These are phyloP conservation scores for Podila horticola DNA, from an alignment of 192 early-diverging fungal species.

Conservation along the genomic window DNA sequence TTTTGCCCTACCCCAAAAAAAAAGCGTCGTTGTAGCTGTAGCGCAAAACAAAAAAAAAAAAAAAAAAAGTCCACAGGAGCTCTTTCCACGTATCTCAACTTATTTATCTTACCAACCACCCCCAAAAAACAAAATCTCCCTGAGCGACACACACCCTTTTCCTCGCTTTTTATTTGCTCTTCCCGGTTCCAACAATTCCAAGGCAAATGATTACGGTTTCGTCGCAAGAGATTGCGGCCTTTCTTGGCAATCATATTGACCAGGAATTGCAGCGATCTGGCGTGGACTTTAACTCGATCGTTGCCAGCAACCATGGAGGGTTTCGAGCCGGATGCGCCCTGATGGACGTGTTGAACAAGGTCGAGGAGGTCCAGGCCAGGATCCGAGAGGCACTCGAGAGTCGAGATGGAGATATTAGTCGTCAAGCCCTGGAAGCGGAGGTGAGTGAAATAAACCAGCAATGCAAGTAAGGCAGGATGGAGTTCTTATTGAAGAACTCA, in stretches of 20 bases:
- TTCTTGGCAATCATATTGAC: conserved; percentile 52
- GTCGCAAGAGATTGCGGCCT: conserved; percentile 38
- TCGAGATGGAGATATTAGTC: neutral
- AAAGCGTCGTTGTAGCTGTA: neutral
- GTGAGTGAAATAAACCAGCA: neutral
- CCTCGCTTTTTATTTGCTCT: neutral
- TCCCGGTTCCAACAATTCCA: neutral
- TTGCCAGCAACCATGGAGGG: conserved; percentile 18
- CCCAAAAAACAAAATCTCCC: neutral
- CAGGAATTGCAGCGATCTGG: conserved; percentile 35
- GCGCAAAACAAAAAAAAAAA: neutral
- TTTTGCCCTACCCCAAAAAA: neutral
- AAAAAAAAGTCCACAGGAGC: neutral
- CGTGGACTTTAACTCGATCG: conserved; percentile 20
- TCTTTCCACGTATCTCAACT: neutral
- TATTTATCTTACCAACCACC: neutral
- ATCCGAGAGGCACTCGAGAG: conserved; percentile 17
- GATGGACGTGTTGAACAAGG: conserved; percentile 43
- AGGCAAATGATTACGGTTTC: conserved; percentile 42
- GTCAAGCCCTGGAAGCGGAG: conserved; percentile 14
- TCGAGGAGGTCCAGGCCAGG: conserved; percentile 31
- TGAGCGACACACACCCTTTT: neutral
- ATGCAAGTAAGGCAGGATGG: neutral
- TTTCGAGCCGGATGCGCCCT: conserved; percentile 41
- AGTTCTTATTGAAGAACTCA: neutral